Percentiles rank a stretch among this genome's conserved stretches.
Evolutionary conservation across 2,329 filamentous ascomycete genomes (phyloP).

Genomic region (Cordyceps militaris): DNA sequence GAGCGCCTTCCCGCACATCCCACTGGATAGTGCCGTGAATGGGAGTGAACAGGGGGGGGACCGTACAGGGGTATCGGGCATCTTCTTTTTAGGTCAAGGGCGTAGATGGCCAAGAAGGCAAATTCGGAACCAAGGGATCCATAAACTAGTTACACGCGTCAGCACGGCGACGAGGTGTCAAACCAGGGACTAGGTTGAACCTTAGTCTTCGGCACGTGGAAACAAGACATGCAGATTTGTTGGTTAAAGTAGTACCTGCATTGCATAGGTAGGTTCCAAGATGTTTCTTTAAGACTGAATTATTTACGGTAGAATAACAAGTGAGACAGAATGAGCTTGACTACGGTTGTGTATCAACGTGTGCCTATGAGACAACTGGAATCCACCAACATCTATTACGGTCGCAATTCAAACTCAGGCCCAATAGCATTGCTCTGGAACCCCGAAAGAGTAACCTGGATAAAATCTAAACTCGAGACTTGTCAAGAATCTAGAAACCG

Average conservation of each 20-base stretch:
- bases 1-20: not conserved
- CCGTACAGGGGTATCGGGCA: slow-evolving; percentile 4
- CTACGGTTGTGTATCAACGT: no score
- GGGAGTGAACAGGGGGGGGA: not conserved
- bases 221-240: slow-evolving; percentile 8
- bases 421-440: not conserved
- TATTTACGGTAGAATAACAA: no score
- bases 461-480: not conserved
- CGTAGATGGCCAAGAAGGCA: slow-evolving; percentile 2
- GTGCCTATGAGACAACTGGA: no score
- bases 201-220: slow-evolving; percentile 2
- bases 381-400: no score
- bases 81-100: not conserved
- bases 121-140: not conserved
- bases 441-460: not conserved
- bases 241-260: not conserved
- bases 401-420: no score
- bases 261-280: not conserved
- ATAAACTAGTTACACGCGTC: not conserved
- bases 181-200: not conserved
- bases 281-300: not conserved
- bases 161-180: not conserved
- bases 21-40: not conserved
- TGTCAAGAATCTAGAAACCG: not conserved
- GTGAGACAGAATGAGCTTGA: no score